Evolutionary conservation across 2,329 filamentous ascomycete genomes (phyloP).

Genomic region (Clarireedia monteithiana): DNA sequence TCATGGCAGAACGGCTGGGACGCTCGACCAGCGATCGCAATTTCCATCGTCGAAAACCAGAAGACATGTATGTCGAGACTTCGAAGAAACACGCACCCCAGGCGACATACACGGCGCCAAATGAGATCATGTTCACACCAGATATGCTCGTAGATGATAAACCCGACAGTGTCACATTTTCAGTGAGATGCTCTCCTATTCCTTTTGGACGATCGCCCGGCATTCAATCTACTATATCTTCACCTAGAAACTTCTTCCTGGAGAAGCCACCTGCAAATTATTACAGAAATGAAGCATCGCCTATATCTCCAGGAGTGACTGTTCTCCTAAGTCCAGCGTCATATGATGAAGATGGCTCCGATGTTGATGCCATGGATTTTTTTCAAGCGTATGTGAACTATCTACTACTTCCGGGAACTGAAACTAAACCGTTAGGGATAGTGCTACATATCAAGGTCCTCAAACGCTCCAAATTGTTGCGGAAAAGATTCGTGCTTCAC

Average conservation of each 20-base stretch:
- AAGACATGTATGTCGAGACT: not conserved
- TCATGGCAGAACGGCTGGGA: not conserved
- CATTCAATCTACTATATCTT: not conserved
- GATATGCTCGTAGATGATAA: not conserved
- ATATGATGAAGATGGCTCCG: not conserved
- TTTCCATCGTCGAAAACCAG: not conserved
- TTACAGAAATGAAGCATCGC: not conserved
- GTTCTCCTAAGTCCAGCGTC: conserved; percentile 1
- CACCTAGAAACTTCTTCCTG: conserved; percentile 2
- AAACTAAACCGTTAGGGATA: not conserved
- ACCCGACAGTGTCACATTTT: not conserved
- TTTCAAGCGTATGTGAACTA: conserved; percentile 4
- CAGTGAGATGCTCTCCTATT: not conserved
- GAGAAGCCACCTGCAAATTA: not conserved
- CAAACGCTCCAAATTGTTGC: not conserved
- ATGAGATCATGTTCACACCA: not conserved
- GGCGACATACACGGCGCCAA: not conserved
- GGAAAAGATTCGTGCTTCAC: not conserved
- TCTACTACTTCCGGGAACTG: not conserved
- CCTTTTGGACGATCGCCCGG: not conserved
- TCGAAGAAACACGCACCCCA: not conserved
- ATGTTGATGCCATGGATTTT: conserved; percentile 7
- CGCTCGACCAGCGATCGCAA: not conserved
- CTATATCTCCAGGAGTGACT: conserved; percentile 6
- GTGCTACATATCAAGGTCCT: conserved; percentile 1